These are phyloP conservation scores for Syzygium aqueum DNA, from an alignment of 345 rosid genomes.

Conservation along the genomic window DNA sequence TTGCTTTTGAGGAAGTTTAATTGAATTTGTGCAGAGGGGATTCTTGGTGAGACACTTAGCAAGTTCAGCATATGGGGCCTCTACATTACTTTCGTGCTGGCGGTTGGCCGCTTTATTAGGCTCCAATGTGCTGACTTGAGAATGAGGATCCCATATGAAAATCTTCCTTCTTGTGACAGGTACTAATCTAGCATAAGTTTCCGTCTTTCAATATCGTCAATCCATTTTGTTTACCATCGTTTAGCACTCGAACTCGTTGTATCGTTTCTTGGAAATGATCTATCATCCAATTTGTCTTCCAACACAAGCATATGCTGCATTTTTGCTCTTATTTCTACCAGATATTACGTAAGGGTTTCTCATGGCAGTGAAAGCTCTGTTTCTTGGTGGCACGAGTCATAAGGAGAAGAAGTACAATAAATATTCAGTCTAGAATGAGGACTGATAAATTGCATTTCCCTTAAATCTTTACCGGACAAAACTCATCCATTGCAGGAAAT, in stretches of 20 bases:
- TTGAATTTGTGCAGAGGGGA: slow-evolving; percentile 27
- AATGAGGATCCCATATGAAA: slow-evolving; percentile 44
- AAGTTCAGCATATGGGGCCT: slow-evolving; percentile 52
- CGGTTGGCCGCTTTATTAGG: slow-evolving; percentile 41
- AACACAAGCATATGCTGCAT: neutral
- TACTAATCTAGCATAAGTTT: neutral
- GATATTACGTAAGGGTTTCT: neutral
- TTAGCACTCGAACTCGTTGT: neutral
- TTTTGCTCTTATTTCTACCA: neutral
- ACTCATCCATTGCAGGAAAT: neutral
- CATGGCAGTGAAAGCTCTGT: neutral
- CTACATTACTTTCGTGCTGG: slow-evolving; percentile 39
- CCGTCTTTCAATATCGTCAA: neutral
- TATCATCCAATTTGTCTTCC: neutral
- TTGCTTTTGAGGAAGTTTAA: neutral
- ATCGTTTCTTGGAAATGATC: neutral
- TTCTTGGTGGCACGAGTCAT: neutral
- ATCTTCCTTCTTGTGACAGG: slow-evolving; percentile 48
- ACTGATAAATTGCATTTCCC: neutral
- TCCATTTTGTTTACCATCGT: neutral
- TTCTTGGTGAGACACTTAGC: slow-evolving; percentile 44
- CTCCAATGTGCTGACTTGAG: slow-evolving; percentile 37
- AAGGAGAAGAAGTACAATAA: neutral
- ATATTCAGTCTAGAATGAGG: neutral
- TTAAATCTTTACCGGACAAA: neutral